Conservation (phyloP, 441 rosid genomes). For the Theobroma grandiflorum region DNA sequence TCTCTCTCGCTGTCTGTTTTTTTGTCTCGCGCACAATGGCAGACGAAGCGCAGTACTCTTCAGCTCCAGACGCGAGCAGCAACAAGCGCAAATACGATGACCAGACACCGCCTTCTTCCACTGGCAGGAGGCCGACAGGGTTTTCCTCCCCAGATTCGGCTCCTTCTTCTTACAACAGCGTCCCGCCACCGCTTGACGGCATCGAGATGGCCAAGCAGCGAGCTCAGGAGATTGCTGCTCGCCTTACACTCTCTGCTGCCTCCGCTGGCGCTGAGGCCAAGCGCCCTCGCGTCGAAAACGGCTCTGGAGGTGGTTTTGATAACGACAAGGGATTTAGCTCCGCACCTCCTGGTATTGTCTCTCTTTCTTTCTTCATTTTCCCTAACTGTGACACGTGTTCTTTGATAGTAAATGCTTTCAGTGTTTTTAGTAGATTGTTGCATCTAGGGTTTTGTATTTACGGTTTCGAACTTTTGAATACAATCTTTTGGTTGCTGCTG, state of each 20-base stretch:
- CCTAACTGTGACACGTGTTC: background rate
- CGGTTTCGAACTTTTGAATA: background rate
- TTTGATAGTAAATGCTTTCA: background rate
- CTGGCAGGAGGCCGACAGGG: constrained; percentile 70
- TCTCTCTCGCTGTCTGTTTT: constrained; percentile 30
- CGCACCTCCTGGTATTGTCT: constrained; percentile 45
- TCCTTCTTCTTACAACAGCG: constrained; percentile 72
- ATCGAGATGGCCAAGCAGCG: constrained; percentile 88
- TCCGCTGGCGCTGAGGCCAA: constrained; percentile 64
- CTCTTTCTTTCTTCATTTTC: background rate
- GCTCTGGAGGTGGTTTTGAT: constrained; percentile 62
- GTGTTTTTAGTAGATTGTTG: background rate
- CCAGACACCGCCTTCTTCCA: constrained; percentile 55
- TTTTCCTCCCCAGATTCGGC: constrained; percentile 75
- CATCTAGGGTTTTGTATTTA: background rate
- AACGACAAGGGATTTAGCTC: constrained; percentile 65
- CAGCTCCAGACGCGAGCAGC: constrained; percentile 43
- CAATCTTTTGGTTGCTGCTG: background rate
- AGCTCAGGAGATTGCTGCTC: constrained; percentile 95
- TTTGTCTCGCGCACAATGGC: constrained; percentile 57
- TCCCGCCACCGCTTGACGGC: constrained; percentile 74
- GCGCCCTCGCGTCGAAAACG: constrained; percentile 86
- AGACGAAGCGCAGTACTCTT: constrained; percentile 84
- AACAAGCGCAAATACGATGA: constrained; percentile 90
- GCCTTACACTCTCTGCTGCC: constrained; percentile 43